A percentile compares a stretch with the other conserved stretches of the same genome.
These are phyloP conservation scores for Crithidia sp. DNA, from an alignment of 208 protist species.

Conservation along the genomic window DNA sequence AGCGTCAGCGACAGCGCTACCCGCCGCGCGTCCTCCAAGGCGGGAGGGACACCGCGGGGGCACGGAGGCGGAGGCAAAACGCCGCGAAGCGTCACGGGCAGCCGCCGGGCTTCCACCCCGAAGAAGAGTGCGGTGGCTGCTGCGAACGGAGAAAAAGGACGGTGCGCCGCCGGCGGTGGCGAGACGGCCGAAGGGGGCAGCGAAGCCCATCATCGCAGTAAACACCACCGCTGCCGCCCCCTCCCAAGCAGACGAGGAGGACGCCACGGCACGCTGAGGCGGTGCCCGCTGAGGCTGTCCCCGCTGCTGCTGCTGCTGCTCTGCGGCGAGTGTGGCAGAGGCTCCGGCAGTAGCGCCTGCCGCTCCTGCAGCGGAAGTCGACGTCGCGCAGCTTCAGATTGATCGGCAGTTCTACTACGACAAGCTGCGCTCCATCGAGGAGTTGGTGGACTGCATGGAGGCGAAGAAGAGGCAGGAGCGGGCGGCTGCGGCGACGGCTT, in stretches of 20 bases:
- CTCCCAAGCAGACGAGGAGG: neutral
- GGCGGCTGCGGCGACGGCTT: neutral
- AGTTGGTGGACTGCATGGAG: constrained; percentile 42
- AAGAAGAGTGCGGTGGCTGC: neutral
- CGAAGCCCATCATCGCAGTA: constrained; percentile 13
- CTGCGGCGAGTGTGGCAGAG: neutral
- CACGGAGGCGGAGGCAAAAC: neutral
- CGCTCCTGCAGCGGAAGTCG: neutral
- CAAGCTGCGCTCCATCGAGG: constrained; percentile 79
- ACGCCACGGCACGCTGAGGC: neutral
- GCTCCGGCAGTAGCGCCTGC: neutral
- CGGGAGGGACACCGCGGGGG: neutral
- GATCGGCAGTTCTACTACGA: constrained; percentile 86
- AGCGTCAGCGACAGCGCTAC: neutral
- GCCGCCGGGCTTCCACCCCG: constrained; percentile 1
- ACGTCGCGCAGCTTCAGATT: constrained; percentile 26
- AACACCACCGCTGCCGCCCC: constrained; percentile 1
- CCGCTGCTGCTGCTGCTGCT: neutral
- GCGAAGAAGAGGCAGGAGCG: constrained; percentile 21
- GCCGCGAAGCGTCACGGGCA: neutral
- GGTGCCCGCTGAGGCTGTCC: neutral
- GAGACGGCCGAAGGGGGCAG: neutral
- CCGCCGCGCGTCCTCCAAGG: neutral
- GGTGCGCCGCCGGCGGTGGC: neutral
- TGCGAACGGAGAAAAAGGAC: neutral